Percentiles rank a stretch among this genome's conserved stretches.
Conservation (phyloP, 331 rosid species). For the Arachis monticola region DNA sequence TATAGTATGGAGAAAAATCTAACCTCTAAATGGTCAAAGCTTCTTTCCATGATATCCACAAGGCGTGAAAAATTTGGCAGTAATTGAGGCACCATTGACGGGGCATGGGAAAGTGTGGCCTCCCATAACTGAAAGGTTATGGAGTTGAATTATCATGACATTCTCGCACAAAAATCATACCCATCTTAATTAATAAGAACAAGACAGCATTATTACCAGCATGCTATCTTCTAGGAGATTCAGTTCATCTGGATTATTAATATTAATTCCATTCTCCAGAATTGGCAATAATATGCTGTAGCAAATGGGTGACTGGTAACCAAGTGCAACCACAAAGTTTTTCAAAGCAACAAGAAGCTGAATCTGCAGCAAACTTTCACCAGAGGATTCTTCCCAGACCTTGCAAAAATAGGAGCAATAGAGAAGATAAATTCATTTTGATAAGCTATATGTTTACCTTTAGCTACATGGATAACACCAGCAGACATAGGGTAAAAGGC, state of each 20-base stretch:
- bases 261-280: slow-evolving; percentile 82
- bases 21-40: slow-evolving; percentile 95
- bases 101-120: slow-evolving; percentile 92
- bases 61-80: slow-evolving; percentile 77
- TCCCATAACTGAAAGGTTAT: slow-evolving; percentile 89
- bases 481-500: slow-evolving; percentile 30
- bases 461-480: slow-evolving; percentile 31
- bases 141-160: slow-evolving; percentile 38
- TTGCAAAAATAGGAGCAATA: slow-evolving; percentile 41
- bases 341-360: slow-evolving; percentile 92
- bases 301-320: slow-evolving; percentile 84
- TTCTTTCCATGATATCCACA: slow-evolving; percentile 83
- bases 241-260: slow-evolving; percentile 87
- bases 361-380: slow-evolving; percentile 95
- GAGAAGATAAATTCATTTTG: slow-evolving; percentile 21
- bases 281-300: slow-evolving; percentile 82
- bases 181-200: slow-evolving; percentile 21
- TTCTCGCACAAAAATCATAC: slow-evolving; percentile 14
- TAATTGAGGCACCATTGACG: slow-evolving; percentile 89
- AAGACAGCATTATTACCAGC: slow-evolving; percentile 69
- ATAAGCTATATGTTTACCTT: slow-evolving; percentile 25
- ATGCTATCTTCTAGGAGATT: slow-evolving; percentile 97
- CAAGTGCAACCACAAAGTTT: slow-evolving; percentile 91
- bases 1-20: slow-evolving; percentile 42
- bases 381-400: slow-evolving; percentile 97